Base-by-base conservation (phyloP, 202 grass and related monocot genomes). In the Hordeum pubiflorum region DNA sequence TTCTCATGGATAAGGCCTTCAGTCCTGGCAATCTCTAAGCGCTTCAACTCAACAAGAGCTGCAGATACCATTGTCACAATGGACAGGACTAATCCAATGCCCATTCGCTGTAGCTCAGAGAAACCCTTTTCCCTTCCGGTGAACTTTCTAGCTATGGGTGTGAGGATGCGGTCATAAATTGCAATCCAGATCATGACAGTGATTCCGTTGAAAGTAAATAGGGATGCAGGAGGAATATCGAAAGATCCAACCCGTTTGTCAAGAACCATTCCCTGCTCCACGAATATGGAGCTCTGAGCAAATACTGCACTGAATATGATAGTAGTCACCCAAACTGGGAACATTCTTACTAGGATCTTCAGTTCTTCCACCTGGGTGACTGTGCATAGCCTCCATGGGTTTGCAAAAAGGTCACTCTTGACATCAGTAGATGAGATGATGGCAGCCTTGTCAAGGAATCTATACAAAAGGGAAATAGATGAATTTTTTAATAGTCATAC, bases 311-410 rank as follows among this genome's bases (percentile, higher is more conserved):
- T 89, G 85, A 97, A 97, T 63, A 97, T 60, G 63, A 92, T 92
- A 22, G 86, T 89, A 60, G 91, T 92, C 18, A 88, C 88, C 94
- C 91, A 97, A 57, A 94, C 85, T 2, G 94, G 94, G 73, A 97
- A 92, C 91, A 97, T 92, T 70, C 89, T 83, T 31, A 84, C 63
- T 26, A 94, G 59, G 72, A 94, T 94, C 85, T 94, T 97, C 69
- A 94, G 58, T 91, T 97, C 94, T 86, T 97, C 94, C 66, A 97
- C 94, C 24, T 97, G 94, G 72, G 91, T 97, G 50, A 97, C 72
- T 2, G 94, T 97, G 80, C 91, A 92, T 23, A 97, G 71, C 64
- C 59, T 91, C 91, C 91, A 97, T 55, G 91, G 86, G 48, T 81
- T 81, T 57, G 81, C 70, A 72, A 21, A 83, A 36, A 39, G 33